Percentiles rank a stretch among this genome's conserved stretches.
These are phyloP conservation scores for Solanum chaucha DNA, from an alignment of 257 asterid species.

Conservation along the genomic window DNA sequence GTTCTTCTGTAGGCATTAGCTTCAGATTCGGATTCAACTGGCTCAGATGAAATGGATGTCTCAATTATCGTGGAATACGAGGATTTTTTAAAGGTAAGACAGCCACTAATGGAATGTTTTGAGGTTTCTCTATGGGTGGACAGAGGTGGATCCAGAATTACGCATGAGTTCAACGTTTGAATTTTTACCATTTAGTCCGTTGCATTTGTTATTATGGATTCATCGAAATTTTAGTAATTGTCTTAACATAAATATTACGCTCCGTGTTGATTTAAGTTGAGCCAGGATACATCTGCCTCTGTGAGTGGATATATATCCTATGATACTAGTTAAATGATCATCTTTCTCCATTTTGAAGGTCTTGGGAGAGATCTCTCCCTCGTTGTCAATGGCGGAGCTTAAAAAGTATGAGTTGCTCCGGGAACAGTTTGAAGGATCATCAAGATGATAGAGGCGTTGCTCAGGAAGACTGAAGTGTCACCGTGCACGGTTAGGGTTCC, in stretches of 20 bases:
- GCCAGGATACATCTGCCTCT: not conserved
- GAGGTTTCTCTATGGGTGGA: not conserved
- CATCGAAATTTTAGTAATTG: not conserved
- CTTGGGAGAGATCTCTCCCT: slow-evolving; percentile 72
- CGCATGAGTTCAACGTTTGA: not conserved
- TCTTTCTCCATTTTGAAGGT: slow-evolving; percentile 39
- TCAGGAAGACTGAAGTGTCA: not conserved
- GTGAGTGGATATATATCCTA: not conserved
- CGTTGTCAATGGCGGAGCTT: slow-evolving; percentile 84
- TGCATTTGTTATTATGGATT: not conserved
- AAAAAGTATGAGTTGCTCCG: slow-evolving; percentile 70
- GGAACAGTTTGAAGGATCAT: slow-evolving; percentile 75
- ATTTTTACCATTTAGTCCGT: not conserved
- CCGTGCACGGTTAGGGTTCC: not conserved
- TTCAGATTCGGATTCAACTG: slow-evolving; percentile 32
- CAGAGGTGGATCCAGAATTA: not conserved
- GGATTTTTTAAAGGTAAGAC: slow-evolving; percentile 72
- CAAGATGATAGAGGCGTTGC: slow-evolving; percentile 15
- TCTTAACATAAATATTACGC: not conserved
- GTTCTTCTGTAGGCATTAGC: slow-evolving; percentile 31
- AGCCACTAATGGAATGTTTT: not conserved
- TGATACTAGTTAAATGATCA: not conserved
- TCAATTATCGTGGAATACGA: slow-evolving; percentile 56
- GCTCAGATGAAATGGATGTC: slow-evolving; percentile 28
- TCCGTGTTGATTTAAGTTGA: not conserved